These are phyloP conservation scores for Fusarium hostae DNA, from an alignment of 2,329 filamentous ascomycete genomes.

Conservation along the genomic window DNA sequence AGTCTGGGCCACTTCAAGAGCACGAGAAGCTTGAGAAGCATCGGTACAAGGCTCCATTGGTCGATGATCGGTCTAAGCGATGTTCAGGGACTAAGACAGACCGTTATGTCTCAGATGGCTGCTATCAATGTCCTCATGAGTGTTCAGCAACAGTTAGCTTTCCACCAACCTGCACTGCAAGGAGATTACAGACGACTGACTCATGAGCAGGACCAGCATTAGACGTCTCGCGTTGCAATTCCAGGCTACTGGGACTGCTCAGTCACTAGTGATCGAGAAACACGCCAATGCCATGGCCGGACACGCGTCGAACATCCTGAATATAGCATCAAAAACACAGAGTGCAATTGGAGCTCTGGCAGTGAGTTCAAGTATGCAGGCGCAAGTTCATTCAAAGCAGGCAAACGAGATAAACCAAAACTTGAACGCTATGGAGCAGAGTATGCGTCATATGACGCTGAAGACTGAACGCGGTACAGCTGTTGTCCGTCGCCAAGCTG, in stretches of 20 bases:
- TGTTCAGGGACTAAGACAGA: neutral
- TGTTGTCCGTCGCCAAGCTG: neutral
- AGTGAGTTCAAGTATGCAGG: fast-evolving
- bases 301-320: neutral
- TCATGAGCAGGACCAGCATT: fast-evolving
- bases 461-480: neutral
- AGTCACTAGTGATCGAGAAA: neutral
- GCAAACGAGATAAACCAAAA: fast-evolving
- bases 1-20: neutral
- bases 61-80: neutral
- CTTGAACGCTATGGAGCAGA: neutral
- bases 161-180: fast-evolving
- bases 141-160: neutral
- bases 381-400: neutral
- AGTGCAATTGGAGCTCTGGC: neutral
- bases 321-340: neutral
- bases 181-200: neutral
- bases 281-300: neutral
- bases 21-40: fast-evolving
- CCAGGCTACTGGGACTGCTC: neutral
- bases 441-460: neutral
- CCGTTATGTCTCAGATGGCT: neutral
- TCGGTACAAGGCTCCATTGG: neutral
- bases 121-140: neutral
- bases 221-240: neutral